Percentiles rank a stretch among this genome's conserved stretches.
These are phyloP conservation scores for Ophiosphaerella herpotricha DNA, from an alignment of 2,329 filamentous ascomycete species.

Conservation along the genomic window DNA sequence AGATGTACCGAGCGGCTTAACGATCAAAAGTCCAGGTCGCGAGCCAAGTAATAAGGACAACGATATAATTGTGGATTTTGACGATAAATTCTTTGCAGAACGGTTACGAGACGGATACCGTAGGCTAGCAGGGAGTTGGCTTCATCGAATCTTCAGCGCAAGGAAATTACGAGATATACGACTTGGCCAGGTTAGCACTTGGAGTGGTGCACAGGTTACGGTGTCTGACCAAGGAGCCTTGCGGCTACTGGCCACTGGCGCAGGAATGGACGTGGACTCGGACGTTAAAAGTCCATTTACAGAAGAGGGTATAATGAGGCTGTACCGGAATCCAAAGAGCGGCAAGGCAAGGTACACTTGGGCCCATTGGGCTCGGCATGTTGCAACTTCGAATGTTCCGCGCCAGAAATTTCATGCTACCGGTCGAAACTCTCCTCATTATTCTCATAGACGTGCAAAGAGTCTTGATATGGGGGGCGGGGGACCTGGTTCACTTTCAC, in stretches of 20 bases:
- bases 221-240: not conserved
- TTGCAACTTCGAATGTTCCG: slow-evolving; percentile 20
- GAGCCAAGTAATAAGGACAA: not conserved
- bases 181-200: slow-evolving; percentile 17
- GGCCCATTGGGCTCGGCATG: slow-evolving; percentile 50
- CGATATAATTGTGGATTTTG: slow-evolving; percentile 23
- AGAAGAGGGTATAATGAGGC: slow-evolving; percentile 45
- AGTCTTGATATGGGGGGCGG: slow-evolving; percentile 1
- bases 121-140: slow-evolving; percentile 27
- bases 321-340: slow-evolving; percentile 38
- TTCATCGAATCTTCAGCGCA: slow-evolving; percentile 24
- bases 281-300: slow-evolving; percentile 35
- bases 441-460: slow-evolving; percentile 2
- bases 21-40: slow-evolving; percentile 3
- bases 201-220: slow-evolving; percentile 20
- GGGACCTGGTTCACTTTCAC: no score
- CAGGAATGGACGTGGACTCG: slow-evolving; percentile 9
- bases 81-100: slow-evolving; percentile 32
- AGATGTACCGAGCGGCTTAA: slow-evolving; percentile 19
- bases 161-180: slow-evolving; percentile 23
- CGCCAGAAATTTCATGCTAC: not conserved
- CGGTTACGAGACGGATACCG: slow-evolving; percentile 19
- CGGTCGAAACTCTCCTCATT: not conserved
- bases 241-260: slow-evolving; percentile 17
- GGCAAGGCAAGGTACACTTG: slow-evolving; percentile 49